phyloP scores from a whole-genome alignment of 2,329 filamentous ascomycete genomes.

The Diplocarpon rosae region DNA sequence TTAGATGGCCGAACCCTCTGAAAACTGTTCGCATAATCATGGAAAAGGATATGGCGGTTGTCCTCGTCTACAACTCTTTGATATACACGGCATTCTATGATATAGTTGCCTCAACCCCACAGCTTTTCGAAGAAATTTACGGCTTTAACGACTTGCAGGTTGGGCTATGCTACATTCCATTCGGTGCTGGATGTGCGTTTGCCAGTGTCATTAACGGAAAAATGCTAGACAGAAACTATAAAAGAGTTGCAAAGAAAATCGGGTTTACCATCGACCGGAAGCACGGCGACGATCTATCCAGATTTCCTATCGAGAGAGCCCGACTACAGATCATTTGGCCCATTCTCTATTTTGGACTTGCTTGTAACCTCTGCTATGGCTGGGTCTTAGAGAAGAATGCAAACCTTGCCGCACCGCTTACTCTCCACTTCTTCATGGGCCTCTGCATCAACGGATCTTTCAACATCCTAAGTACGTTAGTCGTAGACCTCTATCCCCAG shows the following conservation, averaged over 20 bases:
- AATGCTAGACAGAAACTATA: slow-evolving; percentile 56
- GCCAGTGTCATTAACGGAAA: slow-evolving; percentile 45
- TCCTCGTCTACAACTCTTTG: slow-evolving; percentile 41
- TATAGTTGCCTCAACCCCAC: slow-evolving; percentile 39
- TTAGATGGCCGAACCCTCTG: slow-evolving; percentile 46
- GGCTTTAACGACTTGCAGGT: slow-evolving; percentile 27
- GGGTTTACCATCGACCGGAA: slow-evolving; percentile 50
- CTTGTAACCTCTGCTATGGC: slow-evolving; percentile 43
- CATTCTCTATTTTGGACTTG: slow-evolving; percentile 42
- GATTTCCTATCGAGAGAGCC: slow-evolving; percentile 29
- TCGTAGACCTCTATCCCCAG: slow-evolving; percentile 52
- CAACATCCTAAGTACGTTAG: slow-evolving; percentile 49
- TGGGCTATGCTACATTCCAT: slow-evolving; percentile 30
- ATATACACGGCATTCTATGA: slow-evolving; percentile 47
- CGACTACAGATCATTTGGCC: slow-evolving; percentile 44
- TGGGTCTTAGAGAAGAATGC: slow-evolving; percentile 43
- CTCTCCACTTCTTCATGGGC: slow-evolving; percentile 46
- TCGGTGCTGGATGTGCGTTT: slow-evolving; percentile 38
- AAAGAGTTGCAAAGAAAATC: slow-evolving; percentile 49
- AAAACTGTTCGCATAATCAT: slow-evolving; percentile 42
- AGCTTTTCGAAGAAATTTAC: slow-evolving; percentile 30
- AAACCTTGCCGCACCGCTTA: slow-evolving; percentile 42
- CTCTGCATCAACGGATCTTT: slow-evolving; percentile 50
- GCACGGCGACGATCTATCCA: slow-evolving; percentile 31
- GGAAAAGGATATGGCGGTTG: slow-evolving; percentile 46